Conservation (phyloP, 176 grass and related monocot species). For the Saccharum spontaneum region DNA sequence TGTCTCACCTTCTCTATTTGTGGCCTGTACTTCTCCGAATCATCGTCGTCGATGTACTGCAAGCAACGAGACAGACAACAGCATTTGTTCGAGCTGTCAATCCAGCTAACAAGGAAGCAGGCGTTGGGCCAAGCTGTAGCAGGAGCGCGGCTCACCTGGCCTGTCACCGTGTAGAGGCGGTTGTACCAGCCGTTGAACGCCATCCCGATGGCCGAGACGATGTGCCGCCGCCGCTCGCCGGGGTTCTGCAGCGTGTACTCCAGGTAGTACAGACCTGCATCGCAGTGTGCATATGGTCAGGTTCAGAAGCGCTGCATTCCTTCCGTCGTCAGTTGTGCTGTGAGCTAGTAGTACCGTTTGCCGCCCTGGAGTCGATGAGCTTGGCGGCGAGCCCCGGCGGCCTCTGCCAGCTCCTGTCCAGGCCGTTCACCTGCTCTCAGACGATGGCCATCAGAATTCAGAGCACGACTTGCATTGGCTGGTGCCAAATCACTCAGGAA, state of each 20-base stretch:
- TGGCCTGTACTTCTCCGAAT: slow-evolving; percentile 56
- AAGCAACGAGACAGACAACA: slow-evolving; percentile 25
- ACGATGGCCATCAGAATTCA: not conserved
- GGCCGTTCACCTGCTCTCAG: slow-evolving; percentile 59
- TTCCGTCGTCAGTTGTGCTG: not conserved
- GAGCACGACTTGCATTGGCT: not conserved
- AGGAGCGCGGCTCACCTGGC: slow-evolving; percentile 45
- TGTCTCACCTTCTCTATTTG: slow-evolving; percentile 69
- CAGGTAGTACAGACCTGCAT: slow-evolving; percentile 77
- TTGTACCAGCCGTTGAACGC: slow-evolving; percentile 95
- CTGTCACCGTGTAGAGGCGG: slow-evolving; percentile 86
- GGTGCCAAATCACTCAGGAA: not conserved
- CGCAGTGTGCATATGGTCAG: too few species aligned
- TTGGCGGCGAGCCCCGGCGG: slow-evolving; percentile 79
- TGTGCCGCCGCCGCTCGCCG: slow-evolving; percentile 76
- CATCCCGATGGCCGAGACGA: slow-evolving; percentile 79
- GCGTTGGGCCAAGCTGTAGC: not conserved
- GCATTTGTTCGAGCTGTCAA: not conserved
- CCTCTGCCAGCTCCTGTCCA: slow-evolving; percentile 85
- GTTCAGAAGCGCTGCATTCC: not conserved
- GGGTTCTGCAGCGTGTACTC: slow-evolving; percentile 92
- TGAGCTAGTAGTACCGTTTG: slow-evolving; percentile 43
- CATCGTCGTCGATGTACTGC: slow-evolving; percentile 71
- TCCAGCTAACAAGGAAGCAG: not conserved
- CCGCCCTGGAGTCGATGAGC: slow-evolving; percentile 63